These are phyloP conservation scores for Starmerella riodocensis DNA, from an alignment of 805 yeast species.

Conservation along the genomic window DNA sequence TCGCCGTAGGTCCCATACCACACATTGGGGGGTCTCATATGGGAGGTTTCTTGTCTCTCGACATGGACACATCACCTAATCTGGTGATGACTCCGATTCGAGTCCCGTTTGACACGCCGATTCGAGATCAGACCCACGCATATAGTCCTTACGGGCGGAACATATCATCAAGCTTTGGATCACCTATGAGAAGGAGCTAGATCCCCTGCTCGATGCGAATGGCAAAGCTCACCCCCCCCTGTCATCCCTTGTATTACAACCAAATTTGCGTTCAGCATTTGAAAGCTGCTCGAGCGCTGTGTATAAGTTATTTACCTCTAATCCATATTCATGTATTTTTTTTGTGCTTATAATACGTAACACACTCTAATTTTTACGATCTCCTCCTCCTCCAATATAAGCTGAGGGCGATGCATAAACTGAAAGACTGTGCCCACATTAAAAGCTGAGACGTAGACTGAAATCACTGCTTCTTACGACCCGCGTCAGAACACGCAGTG, in stretches of 20 bases:
- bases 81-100: conserved; percentile 20
- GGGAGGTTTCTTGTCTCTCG: conserved; percentile 3
- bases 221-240: not conserved
- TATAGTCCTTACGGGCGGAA: conserved; percentile 21
- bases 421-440: too few species aligned
- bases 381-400: too few species aligned
- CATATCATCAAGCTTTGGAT: conserved; percentile 15
- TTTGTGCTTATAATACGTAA: too few species aligned
- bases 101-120: conserved; percentile 23
- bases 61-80: conserved; percentile 10
- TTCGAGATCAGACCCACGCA: conserved; percentile 21
- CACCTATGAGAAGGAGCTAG: conserved; percentile 13
- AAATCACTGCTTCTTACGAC: not conserved
- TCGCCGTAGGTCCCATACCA: too few species aligned
- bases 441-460: not conserved
- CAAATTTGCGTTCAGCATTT: not conserved
- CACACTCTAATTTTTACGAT: too few species aligned
- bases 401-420: too few species aligned
- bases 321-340: too few species aligned
- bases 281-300: too few species aligned
- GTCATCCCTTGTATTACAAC: not conserved
- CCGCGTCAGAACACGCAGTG: not conserved
- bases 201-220: too few species aligned
- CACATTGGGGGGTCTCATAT: not conserved
- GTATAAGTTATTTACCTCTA: too few species aligned